These are phyloP conservation scores for Gnaphalium uliginosum DNA, from an alignment of 129 eudicot genomes.

Conservation along the genomic window DNA sequence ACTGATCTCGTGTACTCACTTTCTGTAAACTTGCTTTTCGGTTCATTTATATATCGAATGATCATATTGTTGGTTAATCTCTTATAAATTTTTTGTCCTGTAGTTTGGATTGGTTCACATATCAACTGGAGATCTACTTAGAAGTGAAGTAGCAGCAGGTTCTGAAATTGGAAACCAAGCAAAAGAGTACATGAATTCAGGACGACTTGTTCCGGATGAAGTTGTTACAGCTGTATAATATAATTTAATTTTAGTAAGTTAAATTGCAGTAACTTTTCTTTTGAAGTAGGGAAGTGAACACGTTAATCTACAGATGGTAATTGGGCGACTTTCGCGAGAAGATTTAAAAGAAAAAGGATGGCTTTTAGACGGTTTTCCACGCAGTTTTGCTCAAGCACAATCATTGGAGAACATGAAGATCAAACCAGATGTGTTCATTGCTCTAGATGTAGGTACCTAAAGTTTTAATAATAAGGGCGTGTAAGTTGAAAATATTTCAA, in stretches of 20 bases:
- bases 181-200: conserved; percentile 93
- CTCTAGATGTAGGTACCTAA: conserved; percentile 64
- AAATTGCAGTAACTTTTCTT: background rate
- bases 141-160: conserved; percentile 96
- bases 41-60: conserved; percentile 7
- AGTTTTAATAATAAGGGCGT: background rate
- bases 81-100: conserved; percentile 6
- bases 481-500: background rate
- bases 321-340: conserved; percentile 63
- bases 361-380: conserved; percentile 96
- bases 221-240: conserved; percentile 77
- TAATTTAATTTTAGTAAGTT: conserved; percentile 8
- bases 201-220: conserved; percentile 94
- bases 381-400: conserved; percentile 82
- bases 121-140: conserved; percentile 95
- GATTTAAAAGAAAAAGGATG: conserved; percentile 93
- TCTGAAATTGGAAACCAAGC: conserved; percentile 91
- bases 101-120: conserved; percentile 97
- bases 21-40: background rate
- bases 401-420: conserved; percentile 81
- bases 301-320: conserved; percentile 70
- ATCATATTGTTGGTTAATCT: conserved; percentile 2
- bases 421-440: conserved; percentile 78
- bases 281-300: background rate
- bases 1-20: background rate